Conservation (phyloP, 768 basidiomycete species). For the Xanthoconium purpureum region DNA sequence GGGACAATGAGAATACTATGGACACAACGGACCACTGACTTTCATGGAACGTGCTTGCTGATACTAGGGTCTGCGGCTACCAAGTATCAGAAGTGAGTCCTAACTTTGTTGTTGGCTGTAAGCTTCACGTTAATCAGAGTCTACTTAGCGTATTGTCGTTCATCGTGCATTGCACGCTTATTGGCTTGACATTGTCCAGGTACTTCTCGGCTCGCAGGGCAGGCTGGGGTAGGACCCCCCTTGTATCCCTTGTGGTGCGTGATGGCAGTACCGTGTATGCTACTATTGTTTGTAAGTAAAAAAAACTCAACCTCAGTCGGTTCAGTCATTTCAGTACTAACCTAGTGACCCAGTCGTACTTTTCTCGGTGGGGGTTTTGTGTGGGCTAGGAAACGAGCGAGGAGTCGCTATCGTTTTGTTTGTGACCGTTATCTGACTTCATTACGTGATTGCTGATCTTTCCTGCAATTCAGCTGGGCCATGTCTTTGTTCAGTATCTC, state of each 20-base stretch:
- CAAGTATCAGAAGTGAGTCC: conserved; percentile 9
- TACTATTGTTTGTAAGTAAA: conserved; percentile 8
- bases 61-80: not conserved
- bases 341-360: not conserved
- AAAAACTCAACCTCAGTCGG: not conserved
- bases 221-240: conserved; percentile 16
- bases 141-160: conserved; percentile 10
- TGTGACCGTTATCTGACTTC: not conserved
- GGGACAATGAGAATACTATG: conserved; percentile 1
- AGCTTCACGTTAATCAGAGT: not conserved
- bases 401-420: conserved; percentile 1
- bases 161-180: conserved; percentile 15
- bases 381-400: not conserved
- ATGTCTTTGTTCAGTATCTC: conserved; percentile 6
- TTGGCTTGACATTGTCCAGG: conserved; percentile 18
- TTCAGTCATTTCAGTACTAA: not conserved
- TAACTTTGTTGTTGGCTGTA: not conserved
- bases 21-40: not conserved
- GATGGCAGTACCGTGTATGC: conserved; percentile 12
- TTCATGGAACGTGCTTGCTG: conserved; percentile 12
- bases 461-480: conserved; percentile 10
- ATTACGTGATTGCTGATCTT: not conserved
- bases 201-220: conserved; percentile 11
- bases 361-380: not conserved
- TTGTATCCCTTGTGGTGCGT: conserved; percentile 18